Evolutionary conservation across 768 basidiomycete species (phyloP), one percentile per base, ranked within the genome.

Genomic region (Boletus barrowsii): DNA sequence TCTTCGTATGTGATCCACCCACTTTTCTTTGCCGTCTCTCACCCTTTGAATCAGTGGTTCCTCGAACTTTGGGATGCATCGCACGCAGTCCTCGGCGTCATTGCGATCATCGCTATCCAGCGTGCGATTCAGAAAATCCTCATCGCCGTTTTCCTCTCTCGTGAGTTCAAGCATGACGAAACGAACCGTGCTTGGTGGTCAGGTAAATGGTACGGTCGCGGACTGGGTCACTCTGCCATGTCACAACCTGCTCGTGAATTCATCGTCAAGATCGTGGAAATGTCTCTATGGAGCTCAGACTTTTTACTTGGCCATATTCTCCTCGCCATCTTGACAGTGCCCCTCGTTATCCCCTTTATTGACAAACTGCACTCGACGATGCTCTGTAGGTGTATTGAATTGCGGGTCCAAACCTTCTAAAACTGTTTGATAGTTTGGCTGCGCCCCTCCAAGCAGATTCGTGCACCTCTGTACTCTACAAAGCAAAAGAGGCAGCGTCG

Each of bases 161-260:
- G 97, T 66, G 97, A 99, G 73, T 96, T 88, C 79, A 98, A 98
- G 76, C 93, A 97, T 68, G 97, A 99, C 67, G 94, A 98, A 76
- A 95, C 92, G 26, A 98, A 98, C 75, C 82, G 91, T 56, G 95
- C 95, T 2, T 98, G 96, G 96, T 99, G 97, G 97, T 94, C 95
- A 17, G 95, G 94, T 57, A 88, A 90, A 76, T 98, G 97, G 97
- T 95, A 95, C 68, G 94, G 95, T 44, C 82, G 93, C 54, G 91
- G 93, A 29, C 78, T 99, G 18, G 96, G 96, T 14, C 81, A 80
- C n/a, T 88, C 90, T 33, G 93, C 90, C 36, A 85, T 96, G 68
- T 94, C 93, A 30, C 97, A 98, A 69, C 94, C 95, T 32, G 93
- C 92, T 53, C 87, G 97, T 68, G 97, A 98, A 78, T 97, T 90